Evolutionary conservation across 116 monocot species (phyloP).

Genomic region (Phalaenopsis hybrid): DNA sequence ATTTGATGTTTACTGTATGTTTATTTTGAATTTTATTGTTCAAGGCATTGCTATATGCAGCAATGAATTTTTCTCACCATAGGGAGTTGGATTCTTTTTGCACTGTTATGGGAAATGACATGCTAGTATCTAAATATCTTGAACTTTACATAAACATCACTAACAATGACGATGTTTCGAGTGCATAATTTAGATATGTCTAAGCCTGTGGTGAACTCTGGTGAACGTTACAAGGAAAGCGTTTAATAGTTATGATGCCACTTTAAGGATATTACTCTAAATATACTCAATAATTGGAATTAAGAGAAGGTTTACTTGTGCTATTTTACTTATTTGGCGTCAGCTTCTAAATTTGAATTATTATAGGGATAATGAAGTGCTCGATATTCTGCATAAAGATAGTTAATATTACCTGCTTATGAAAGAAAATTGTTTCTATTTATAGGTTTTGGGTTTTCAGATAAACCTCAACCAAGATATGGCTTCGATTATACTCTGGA

Average conservation of each 20-base stretch:
- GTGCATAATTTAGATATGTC: no score
- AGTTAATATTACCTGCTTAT: slow-evolving; percentile 3
- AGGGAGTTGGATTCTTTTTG: background rate
- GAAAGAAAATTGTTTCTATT: slow-evolving; percentile 7
- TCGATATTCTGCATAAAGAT: background rate
- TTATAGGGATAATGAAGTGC: background rate
- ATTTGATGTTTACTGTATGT: background rate
- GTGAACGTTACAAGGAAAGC: no score
- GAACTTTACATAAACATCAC: no score
- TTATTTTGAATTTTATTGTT: no score
- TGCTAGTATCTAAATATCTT: no score
- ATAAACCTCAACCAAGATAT: slow-evolving; percentile 96
- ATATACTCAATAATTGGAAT: background rate
- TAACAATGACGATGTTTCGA: no score
- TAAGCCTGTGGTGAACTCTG: no score
- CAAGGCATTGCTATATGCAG: no score
- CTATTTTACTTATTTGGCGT: background rate
- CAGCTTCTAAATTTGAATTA: background rate
- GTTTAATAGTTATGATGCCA: background rate
- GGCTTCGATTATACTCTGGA: slow-evolving; percentile 94
- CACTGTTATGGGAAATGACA: no score
- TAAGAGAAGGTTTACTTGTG: background rate
- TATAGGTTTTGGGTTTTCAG: slow-evolving; percentile 94
- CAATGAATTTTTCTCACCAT: background rate
- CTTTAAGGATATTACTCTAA: background rate